Evolutionary conservation across 225 moss, liverwort and hornwort species (phyloP), one percentile per base, ranked within the genome.

Genomic region (Lunularia cruciata): DNA sequence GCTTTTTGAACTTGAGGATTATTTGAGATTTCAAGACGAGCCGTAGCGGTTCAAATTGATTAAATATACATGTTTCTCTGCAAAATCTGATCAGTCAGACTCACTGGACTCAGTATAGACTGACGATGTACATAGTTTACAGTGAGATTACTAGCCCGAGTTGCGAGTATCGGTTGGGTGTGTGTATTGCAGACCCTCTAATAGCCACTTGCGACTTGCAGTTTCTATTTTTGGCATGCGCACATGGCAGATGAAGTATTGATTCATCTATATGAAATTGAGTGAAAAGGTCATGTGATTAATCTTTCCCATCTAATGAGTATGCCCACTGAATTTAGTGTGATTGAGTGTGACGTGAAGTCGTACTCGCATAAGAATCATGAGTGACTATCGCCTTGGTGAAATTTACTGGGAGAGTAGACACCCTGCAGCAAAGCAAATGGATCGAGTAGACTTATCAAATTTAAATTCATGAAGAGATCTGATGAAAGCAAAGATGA

Each of bases 341-440:
- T 28, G 28, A 63, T 10, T 40, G 43, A 19, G 13, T 45, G 39
- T 28, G 32, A 20, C 4, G 18, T 6, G 27, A 13, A 11, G 55
- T 10, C 27, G 55, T 16, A 18, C 49, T 16, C 13, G 30, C 23
- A 23, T 4, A 40, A 40, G 1, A 6, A 43, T 42, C 60, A 37
- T 60, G 37, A 32, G 5, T 34, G 14, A 37, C 33, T 30, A 0
- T 61, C 61, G 9, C 36, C 40, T 34, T 0, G 33, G 31, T 45
- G 28, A 47, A 45, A 52, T 32, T 67, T 67, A 32, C 67, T 67
- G 33, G 67, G 67, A 67, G 66, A 1, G 46, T 48, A 67, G 25
- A 67, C 27, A 32, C 66, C 66, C 66, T 67, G 66, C 28, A 45
- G 23, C 0, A 19, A 49, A 0, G 0, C 25, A 36, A 57, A 6